Conservation (phyloP, 164 flowering plant genomes). For the Buxus sempervirens region DNA sequence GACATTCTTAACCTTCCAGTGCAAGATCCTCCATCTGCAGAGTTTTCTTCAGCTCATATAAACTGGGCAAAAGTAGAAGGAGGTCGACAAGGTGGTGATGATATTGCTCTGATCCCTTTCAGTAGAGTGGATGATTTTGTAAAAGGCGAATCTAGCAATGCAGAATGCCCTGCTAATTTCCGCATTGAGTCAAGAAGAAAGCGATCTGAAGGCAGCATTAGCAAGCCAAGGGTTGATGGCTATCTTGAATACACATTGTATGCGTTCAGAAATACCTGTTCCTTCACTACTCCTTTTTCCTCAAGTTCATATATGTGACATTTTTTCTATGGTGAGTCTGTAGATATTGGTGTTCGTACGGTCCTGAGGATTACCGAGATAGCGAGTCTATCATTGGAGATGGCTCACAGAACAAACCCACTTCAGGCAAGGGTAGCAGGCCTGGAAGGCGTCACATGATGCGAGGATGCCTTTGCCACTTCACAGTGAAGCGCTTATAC, state of each 20-base stretch:
- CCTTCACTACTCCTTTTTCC: background rate
- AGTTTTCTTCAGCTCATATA: slow-evolving; percentile 47
- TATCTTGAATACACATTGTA: slow-evolving; percentile 63
- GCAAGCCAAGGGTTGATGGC: slow-evolving; percentile 55
- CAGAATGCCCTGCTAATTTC: slow-evolving; percentile 54
- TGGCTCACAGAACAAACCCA: slow-evolving; percentile 34
- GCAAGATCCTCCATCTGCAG: slow-evolving; percentile 56
- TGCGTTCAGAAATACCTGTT: slow-evolving; percentile 16
- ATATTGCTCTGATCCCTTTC: slow-evolving; percentile 53
- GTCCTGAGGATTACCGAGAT: slow-evolving; percentile 61
- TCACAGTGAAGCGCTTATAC: slow-evolving; percentile 57
- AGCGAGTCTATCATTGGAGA: slow-evolving; percentile 33
- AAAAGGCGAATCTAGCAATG: slow-evolving; percentile 53
- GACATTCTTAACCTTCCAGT: slow-evolving; percentile 57
- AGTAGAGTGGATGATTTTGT: slow-evolving; percentile 53
- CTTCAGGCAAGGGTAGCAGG: slow-evolving; percentile 57
- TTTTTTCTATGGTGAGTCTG: slow-evolving; percentile 9
- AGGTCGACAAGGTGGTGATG: slow-evolving; percentile 61
- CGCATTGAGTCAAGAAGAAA: slow-evolving; percentile 57
- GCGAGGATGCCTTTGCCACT: slow-evolving; percentile 66
- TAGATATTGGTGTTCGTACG: slow-evolving; percentile 68
- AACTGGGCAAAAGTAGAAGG: slow-evolving; percentile 57
- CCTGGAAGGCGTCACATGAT: slow-evolving; percentile 63
- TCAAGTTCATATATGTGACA: background rate
- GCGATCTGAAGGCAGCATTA: slow-evolving; percentile 50